Evolutionary conservation across 1,284 basidiomycete genomes (phyloP), one percentile per base, ranked within the genome.

Genomic region (Cutaneotrichosporon sp.): DNA sequence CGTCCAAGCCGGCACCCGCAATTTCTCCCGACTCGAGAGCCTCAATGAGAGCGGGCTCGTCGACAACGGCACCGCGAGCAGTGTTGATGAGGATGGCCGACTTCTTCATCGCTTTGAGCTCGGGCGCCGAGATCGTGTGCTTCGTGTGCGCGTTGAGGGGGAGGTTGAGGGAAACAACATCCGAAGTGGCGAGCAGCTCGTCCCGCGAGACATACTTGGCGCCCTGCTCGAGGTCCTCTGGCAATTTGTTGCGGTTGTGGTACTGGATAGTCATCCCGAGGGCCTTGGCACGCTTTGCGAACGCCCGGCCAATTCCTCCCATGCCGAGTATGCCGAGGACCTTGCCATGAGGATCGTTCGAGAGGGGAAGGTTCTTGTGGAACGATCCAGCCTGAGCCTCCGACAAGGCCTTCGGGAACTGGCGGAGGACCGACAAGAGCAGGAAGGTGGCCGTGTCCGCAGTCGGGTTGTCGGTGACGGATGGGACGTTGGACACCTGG

Each of bases 371-470:
- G 10, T 74, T 72, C 1, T 73, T 66, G 69, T 88, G 87, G 83
- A 85, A 89, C 10, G 77, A 72, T 69, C 83, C 77, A 0, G 55
- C 58, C 54, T 82, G 78, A 67, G 91, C 81, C 57, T 84, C 84
- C 38, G 85, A 84, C 74, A 94, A 89, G 5, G 85, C 85, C 50
- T 83, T 74, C 3, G 87, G 83, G 74, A 86, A 93, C 65, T 89
- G 86, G 36, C 91, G 87, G 46, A 92, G 76, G 18, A 87, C 83
- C 18, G 90, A 89, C 64, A 94, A 84, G 62, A 93, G 78, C 49
- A 94, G 86, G 76, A 90, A 94, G 25, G 93, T 80, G 0, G 88
- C 91, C 0, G 91, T 92, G 3, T 90, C 92, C 1, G 92, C 92
- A 0, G 92, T 92, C 3, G 89, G 90, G 66, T 92, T 90, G 78